Conservation (phyloP, 2,329 filamentous ascomycete species). For the Diaporthe destruens region DNA sequence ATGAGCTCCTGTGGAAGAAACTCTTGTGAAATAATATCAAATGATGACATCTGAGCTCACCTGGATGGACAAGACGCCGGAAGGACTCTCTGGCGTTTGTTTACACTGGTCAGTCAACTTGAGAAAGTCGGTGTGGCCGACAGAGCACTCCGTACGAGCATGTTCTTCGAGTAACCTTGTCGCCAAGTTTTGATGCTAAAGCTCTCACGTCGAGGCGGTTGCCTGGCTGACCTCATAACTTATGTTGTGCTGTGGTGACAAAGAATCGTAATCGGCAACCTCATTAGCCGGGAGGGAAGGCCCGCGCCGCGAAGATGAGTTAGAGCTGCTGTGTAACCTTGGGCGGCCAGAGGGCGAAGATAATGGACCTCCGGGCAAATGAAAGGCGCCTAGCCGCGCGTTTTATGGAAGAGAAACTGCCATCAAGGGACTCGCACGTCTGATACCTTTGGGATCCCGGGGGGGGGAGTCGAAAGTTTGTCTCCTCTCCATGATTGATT, state of each 20-base stretch:
- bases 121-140: neutral
- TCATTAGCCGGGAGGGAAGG: slow-evolving; percentile 37
- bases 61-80: neutral
- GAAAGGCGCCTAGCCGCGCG: neutral
- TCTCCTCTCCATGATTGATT: neutral
- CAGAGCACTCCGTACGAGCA: neutral
- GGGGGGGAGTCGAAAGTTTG: neutral
- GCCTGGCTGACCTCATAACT: neutral
- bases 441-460: neutral
- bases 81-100: neutral
- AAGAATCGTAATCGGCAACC: neutral
- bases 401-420: slow-evolving; percentile 16
- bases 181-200: neutral
- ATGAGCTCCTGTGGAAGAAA: neutral
- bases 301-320: slow-evolving; percentile 28
- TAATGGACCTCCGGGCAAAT: neutral
- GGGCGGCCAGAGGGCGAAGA: neutral
- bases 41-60: neutral
- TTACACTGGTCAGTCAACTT: neutral
- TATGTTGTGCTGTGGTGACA: neutral
- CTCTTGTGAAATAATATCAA: neutral
- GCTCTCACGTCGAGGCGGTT: neutral
- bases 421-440: slow-evolving; percentile 29
- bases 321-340: slow-evolving; percentile 23
- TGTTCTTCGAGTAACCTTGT: neutral